Evolutionary conservation across 2,329 filamentous ascomycete species (phyloP).

Genomic region (Corynespora cassiicola): DNA sequence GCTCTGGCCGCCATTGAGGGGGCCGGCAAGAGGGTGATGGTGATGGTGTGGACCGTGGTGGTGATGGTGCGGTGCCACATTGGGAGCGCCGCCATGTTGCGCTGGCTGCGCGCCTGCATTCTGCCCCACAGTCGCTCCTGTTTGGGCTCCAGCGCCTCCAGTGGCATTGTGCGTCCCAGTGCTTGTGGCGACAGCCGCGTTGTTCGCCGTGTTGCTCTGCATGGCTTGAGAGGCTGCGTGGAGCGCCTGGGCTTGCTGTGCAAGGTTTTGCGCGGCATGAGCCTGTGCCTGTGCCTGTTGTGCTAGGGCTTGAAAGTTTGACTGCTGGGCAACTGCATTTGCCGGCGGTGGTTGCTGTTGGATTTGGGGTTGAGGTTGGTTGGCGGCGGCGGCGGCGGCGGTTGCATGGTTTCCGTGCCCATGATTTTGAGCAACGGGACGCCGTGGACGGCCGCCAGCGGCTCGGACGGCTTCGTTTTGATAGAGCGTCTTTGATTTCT

Average conservation of each 20-base stretch:
- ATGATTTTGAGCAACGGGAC: constrained; percentile 27
- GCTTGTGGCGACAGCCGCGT: constrained; percentile 10
- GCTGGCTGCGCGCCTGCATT: constrained; percentile 19
- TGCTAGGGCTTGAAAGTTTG: constrained; percentile 40
- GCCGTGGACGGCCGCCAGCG: constrained; percentile 52
- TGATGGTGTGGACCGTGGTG: constrained; percentile 39
- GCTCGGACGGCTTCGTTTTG: constrained; percentile 71
- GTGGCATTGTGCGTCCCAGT: constrained; percentile 11
- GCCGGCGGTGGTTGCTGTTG: constrained; percentile 25
- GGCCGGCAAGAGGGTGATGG: constrained; percentile 30
- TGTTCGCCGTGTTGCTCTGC: constrained; percentile 23
- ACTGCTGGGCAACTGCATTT: constrained; percentile 13
- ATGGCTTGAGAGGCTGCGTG: constrained; percentile 39
- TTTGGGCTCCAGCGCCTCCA: constrained; percentile 10
- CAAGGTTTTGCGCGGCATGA: constrained; percentile 40
- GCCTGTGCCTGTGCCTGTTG: constrained; percentile 46
- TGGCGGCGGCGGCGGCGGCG: constrained; percentile 20
- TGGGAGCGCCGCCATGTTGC: constrained; percentile 19
- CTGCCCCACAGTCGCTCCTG: constrained; percentile 16
- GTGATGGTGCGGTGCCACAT: constrained; percentile 22
- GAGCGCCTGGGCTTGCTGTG: constrained; percentile 43
- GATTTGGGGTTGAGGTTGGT: constrained; percentile 20
- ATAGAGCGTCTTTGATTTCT: constrained; percentile 73
- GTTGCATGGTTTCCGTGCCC: constrained; percentile 23
- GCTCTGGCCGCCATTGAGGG: constrained; percentile 37